Evolutionary conservation across 495 filamentous ascomycete species (phyloP), one percentile per base, ranked within the genome.

Genomic region (Astrocystis sublimbata): DNA sequence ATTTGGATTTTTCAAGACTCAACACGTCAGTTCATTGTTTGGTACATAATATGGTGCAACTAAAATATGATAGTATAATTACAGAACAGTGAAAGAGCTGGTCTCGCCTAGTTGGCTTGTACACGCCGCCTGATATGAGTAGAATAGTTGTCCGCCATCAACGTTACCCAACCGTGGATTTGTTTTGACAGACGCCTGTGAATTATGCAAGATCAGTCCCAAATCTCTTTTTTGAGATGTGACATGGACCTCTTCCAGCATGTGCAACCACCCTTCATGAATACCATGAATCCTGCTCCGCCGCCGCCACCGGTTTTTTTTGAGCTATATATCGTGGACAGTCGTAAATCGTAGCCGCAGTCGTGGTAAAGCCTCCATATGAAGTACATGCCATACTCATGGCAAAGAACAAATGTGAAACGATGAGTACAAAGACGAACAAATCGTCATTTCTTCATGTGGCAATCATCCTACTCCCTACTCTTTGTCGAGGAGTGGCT

Each of bases 401-500:
- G 40, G 26, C 30, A 17, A 58, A 23, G n/a, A 42, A 24, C n/a
- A 47, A 26, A 12, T 4, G 9, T 19, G n/a, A 26, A 21, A 17
- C 49, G 26, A 4, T 47, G 36, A 36, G 35, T 43, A 52, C 47
- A 59, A 26, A 41, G 23, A 33, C 24, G 43, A 33, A 15, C 12
- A 58, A 5, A 10, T 24, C 23, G 13, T 35, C 17, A 12, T 57
- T 45, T n/a, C n/a, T n/a, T n/a, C n/a, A n/a, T n/a, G n/a, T n/a
- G n/a, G n/a, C 24, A 33, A 35, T 23, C n/a, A 0, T 28, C 28
- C 8, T 33, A 8, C 10, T 36, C 40, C 21, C 26, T 54, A 57
- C n/a, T 66, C 67, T 52, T 74, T 75, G 17, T 51, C 63, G 26
- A 85, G 66, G 46, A 81, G 66, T 23, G 73, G 74, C 53, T 75